Percentiles rank a stretch among this genome's conserved stretches.
Conservation (phyloP, 345 rosid genomes). For the Mangifera indica region DNA sequence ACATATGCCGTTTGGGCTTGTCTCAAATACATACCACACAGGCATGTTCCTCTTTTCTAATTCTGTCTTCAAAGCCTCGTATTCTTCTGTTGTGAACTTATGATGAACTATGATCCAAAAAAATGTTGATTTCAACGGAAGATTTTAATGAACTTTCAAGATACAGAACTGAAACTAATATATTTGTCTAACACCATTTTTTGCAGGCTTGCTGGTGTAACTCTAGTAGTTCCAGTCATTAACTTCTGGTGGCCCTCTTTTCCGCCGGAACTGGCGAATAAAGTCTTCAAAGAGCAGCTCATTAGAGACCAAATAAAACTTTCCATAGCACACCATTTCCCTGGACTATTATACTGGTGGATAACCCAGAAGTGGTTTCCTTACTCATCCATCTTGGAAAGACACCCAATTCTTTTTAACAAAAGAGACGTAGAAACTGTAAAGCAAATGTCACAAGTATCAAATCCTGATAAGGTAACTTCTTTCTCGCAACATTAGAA, state of each 20-base stretch:
- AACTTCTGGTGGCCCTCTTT: conserved; percentile 62
- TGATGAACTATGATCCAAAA: too few species aligned
- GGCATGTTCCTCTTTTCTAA: conserved; percentile 22
- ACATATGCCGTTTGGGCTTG: conserved; percentile 47
- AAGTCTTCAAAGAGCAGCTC: conserved; percentile 36
- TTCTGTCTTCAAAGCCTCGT: background rate
- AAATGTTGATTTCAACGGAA: too few species aligned
- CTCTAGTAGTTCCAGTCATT: conserved; percentile 45
- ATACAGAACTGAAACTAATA: background rate
- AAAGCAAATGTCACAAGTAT: conserved; percentile 32
- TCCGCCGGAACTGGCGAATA: conserved; percentile 34
- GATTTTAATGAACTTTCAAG: too few species aligned
- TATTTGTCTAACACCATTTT: background rate
- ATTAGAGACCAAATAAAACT: conserved; percentile 42
- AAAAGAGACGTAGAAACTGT: conserved; percentile 32
- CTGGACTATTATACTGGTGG: conserved; percentile 59
- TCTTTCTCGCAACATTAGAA: background rate
- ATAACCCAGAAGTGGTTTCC: conserved; percentile 57
- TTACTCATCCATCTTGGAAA: conserved; percentile 29
- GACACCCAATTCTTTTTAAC: conserved; percentile 28
- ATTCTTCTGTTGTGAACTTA: too few species aligned
- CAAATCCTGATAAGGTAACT: conserved; percentile 35
- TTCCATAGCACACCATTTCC: conserved; percentile 45
- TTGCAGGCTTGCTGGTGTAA: conserved; percentile 51
- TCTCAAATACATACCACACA: conserved; percentile 57